These are phyloP conservation scores for Fusarium begoniae DNA, from an alignment of 2,329 filamentous ascomycete genomes.

Conservation along the genomic window DNA sequence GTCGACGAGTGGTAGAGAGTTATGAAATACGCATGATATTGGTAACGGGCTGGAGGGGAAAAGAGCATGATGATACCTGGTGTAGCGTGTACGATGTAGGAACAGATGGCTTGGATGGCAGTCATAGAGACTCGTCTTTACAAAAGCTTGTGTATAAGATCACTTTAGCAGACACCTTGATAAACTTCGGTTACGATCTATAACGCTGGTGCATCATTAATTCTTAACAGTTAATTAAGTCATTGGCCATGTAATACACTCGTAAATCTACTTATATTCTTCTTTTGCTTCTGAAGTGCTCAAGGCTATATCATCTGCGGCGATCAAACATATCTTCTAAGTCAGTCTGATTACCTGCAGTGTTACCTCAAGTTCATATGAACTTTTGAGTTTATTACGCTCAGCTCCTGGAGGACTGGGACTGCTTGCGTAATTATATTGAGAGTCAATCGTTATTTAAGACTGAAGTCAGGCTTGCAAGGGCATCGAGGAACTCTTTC, in stretches of 20 bases:
- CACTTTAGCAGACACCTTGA: neutral
- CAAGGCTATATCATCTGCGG: neutral
- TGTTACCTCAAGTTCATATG: neutral
- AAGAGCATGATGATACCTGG: constrained; percentile 19
- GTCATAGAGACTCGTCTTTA: neutral
- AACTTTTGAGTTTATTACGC: neutral
- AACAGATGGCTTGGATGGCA: constrained; percentile 18
- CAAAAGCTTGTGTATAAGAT: constrained; percentile 13
- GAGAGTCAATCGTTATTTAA: neutral
- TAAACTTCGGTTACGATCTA: neutral
- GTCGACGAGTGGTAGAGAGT: constrained; percentile 54
- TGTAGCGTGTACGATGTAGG: constrained; percentile 30
- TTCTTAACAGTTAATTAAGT: neutral
- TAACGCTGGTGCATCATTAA: neutral
- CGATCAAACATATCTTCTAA: neutral
- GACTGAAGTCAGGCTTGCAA: neutral
- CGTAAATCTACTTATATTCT: neutral
- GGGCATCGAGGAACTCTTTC: no score
- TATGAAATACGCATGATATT: neutral
- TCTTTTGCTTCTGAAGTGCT: no score
- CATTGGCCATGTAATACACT: neutral
- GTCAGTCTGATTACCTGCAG: neutral
- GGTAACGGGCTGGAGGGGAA: neutral
- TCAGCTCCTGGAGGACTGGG: neutral
- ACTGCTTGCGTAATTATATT: neutral